Percentiles rank a stretch among this genome's conserved stretches.
phyloP scores from a whole-genome alignment of 805 yeast genomes.

The Vanderwaltozyma yarrowii region DNA sequence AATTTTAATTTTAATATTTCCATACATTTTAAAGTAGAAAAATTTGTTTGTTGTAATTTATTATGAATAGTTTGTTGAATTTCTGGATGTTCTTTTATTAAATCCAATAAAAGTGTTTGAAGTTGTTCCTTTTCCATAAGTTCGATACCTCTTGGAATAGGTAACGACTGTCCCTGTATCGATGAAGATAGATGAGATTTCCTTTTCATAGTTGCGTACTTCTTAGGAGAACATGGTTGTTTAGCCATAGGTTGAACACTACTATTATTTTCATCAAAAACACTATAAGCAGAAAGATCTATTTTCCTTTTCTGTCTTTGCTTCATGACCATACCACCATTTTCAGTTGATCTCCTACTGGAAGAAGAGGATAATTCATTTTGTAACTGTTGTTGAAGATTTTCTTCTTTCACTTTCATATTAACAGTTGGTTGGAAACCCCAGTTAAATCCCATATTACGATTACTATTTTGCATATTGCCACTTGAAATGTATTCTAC shows the following conservation, averaged over 20 bases:
- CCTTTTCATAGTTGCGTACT: slow-evolving; percentile 8
- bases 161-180: slow-evolving; percentile 25
- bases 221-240: no score
- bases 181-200: slow-evolving; percentile 9
- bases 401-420: not conserved
- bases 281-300: not conserved
- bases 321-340: not conserved
- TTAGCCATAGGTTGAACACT: no score
- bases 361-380: slow-evolving; percentile 1
- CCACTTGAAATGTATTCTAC: no score
- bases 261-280: not conserved
- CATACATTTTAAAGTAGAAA: slow-evolving; percentile 17
- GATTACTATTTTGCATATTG: not conserved
- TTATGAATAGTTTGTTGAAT: slow-evolving; percentile 13
- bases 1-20: slow-evolving; percentile 15
- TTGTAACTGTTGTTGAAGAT: no score
- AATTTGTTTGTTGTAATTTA: slow-evolving; percentile 9
- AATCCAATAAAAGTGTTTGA: slow-evolving; percentile 13
- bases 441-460: slow-evolving; percentile 12
- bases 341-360: not conserved
- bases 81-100: slow-evolving; percentile 21
- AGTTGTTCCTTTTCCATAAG: slow-evolving; percentile 24
- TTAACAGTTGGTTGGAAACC: slow-evolving; percentile 8
- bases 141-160: slow-evolving; percentile 26
- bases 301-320: slow-evolving; percentile 2